These are phyloP conservation scores for Didymella arachidicola DNA, from an alignment of 2,329 filamentous ascomycete species.

Conservation along the genomic window DNA sequence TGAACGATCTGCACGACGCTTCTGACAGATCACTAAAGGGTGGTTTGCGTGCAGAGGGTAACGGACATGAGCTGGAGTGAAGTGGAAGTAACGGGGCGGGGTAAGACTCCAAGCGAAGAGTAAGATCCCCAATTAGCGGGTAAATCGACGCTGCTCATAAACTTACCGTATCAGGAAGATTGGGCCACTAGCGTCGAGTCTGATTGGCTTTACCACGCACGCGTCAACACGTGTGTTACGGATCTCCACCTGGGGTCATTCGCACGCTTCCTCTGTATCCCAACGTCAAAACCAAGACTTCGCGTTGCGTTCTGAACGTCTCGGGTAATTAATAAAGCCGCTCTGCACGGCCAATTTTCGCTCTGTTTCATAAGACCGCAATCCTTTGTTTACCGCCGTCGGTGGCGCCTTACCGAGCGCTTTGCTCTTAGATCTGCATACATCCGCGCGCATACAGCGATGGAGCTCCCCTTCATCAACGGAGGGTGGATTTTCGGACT, in stretches of 20 bases:
- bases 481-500: not conserved
- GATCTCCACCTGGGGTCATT: not conserved
- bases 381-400: not conserved
- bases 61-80: too few species aligned
- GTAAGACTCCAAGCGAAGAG: not conserved
- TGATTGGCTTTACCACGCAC: not conserved
- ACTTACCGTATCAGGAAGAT: not conserved
- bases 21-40: too few species aligned
- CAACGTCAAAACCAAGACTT: not conserved
- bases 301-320: not conserved
- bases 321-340: not conserved
- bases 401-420: not conserved
- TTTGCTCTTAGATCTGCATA: not conserved
- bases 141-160: not conserved
- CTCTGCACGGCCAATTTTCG: not conserved
- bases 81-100: not conserved
- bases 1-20: too few species aligned
- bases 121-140: slow-evolving; percentile 5
- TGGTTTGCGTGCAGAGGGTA: too few species aligned
- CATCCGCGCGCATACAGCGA: not conserved
- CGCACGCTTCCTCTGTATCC: not conserved
- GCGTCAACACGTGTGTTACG: not conserved
- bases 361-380: not conserved
- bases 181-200: not conserved
- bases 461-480: not conserved